phyloP scores from a whole-genome alignment of 169 alveolate species.

The Amoebophrya sp. region DNA sequence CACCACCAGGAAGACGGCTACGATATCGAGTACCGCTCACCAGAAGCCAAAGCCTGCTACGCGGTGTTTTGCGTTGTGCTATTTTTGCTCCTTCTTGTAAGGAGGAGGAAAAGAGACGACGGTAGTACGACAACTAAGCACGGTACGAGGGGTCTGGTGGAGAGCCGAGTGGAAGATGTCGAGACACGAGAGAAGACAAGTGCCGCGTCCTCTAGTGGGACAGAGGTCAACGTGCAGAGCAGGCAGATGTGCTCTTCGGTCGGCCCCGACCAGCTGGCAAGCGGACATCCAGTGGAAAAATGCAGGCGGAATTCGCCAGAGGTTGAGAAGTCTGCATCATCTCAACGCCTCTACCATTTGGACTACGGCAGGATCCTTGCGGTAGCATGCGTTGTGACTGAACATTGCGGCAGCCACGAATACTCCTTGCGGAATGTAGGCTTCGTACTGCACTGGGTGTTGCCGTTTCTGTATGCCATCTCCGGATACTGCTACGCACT shows the following conservation, averaged over 20 bases:
- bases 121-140: not conserved
- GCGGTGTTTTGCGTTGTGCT: not conserved
- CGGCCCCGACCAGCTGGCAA: too few species aligned
- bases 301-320: not conserved
- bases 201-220: not conserved
- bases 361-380: slow-evolving; percentile 8
- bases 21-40: not conserved
- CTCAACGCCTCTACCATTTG: not conserved
- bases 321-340: not conserved
- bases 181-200: too few species aligned
- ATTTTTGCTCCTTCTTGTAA: not conserved
- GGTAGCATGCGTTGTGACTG: not conserved
- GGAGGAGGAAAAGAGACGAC: not conserved
- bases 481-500: not conserved
- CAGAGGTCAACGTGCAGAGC: too few species aligned
- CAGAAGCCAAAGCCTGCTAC: not conserved
- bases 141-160: not conserved
- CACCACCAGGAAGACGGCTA: not conserved
- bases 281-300: not conserved
- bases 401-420: not conserved
- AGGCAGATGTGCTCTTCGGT: too few species aligned
- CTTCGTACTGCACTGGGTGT: not conserved
- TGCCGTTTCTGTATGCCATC: not conserved
- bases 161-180: not conserved
- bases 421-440: not conserved